These are phyloP conservation scores for Crithidia brevicula DNA, from an alignment of 208 protist genomes.

Conservation along the genomic window DNA sequence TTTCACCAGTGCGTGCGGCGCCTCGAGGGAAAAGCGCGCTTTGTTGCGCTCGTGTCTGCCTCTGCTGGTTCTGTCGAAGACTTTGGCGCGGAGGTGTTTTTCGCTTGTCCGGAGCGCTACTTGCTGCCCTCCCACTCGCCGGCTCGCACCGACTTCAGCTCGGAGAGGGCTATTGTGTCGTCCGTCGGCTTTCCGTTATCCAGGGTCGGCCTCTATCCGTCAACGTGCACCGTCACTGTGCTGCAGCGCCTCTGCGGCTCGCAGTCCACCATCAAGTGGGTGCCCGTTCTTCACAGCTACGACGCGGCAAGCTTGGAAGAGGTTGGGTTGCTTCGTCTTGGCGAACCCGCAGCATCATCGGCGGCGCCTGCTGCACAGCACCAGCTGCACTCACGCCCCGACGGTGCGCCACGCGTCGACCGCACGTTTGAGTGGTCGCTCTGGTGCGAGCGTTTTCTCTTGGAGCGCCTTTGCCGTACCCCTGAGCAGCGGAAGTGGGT, in stretches of 20 bases:
- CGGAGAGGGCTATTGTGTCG: no score
- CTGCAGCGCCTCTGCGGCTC: slow-evolving; percentile 37
- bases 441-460: slow-evolving; percentile 25
- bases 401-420: background rate
- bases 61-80: slow-evolving; percentile 42
- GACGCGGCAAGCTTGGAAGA: slow-evolving; percentile 34
- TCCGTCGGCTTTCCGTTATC: slow-evolving; percentile 51
- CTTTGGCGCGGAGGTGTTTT: slow-evolving; percentile 83
- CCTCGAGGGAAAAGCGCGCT: slow-evolving; percentile 26
- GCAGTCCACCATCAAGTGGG: slow-evolving; percentile 32
- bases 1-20: slow-evolving; percentile 38
- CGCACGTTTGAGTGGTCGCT: slow-evolving; percentile 9
- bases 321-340: slow-evolving; percentile 32
- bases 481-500: slow-evolving; percentile 23
- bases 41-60: slow-evolving; percentile 39
- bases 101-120: slow-evolving; percentile 57
- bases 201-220: slow-evolving; percentile 42
- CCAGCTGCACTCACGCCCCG: background rate
- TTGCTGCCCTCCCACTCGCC: background rate
- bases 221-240: slow-evolving; percentile 31
- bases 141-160: background rate
- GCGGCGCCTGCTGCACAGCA: background rate
- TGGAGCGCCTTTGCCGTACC: slow-evolving; percentile 27
- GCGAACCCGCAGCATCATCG: background rate
- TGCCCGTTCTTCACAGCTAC: slow-evolving; percentile 47